phyloP scores from a whole-genome alignment of 495 filamentous ascomycete species.

The Talaromyces trachyspermus region DNA sequence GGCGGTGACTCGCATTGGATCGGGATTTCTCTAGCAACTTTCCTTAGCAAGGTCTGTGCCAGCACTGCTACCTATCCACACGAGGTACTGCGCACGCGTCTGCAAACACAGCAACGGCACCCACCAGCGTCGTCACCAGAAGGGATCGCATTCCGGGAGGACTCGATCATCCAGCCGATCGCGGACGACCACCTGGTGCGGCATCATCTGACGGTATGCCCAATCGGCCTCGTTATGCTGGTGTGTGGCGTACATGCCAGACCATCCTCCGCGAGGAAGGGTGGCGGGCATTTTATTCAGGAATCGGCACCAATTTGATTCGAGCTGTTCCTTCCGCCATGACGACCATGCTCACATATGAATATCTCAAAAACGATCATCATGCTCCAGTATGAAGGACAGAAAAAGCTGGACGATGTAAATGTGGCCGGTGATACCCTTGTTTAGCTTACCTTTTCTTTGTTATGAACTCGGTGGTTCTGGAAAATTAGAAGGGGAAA shows the following conservation, averaged over 20 bases:
- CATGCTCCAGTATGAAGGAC: constrained; percentile 43
- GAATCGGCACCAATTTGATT: constrained; percentile 97
- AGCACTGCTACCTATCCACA: constrained; percentile 96
- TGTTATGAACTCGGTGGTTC: neutral
- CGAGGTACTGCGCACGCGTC: constrained; percentile 83
- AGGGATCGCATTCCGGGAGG: constrained; percentile 61
- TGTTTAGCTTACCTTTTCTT: constrained; percentile 3
- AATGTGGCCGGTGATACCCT: constrained; percentile 5
- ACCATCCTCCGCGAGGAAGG: constrained; percentile 88
- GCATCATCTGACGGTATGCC: constrained; percentile 51
- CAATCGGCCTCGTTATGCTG: constrained; percentile 65
- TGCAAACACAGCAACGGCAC: constrained; percentile 77
- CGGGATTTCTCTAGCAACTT: constrained; percentile 80
- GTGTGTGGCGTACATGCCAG: constrained; percentile 72
- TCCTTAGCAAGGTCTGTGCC: constrained; percentile 88
- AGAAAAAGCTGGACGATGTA: constrained; percentile 22
- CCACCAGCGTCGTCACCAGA: constrained; percentile 36
- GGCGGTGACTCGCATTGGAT: constrained; percentile 55
- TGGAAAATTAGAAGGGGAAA: neutral
- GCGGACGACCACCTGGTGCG: constrained; percentile 36
- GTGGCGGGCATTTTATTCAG: constrained; percentile 94
- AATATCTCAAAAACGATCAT: constrained; percentile 58
- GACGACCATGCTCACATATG: constrained; percentile 96
- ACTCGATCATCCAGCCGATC: constrained; percentile 36
- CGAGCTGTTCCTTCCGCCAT: constrained; percentile 90